A percentile compares a stretch with the other conserved stretches of the same genome.
Evolutionary conservation across 768 basidiomycete species (phyloP).

Genomic region (Symmetrospora coprosmae): DNA sequence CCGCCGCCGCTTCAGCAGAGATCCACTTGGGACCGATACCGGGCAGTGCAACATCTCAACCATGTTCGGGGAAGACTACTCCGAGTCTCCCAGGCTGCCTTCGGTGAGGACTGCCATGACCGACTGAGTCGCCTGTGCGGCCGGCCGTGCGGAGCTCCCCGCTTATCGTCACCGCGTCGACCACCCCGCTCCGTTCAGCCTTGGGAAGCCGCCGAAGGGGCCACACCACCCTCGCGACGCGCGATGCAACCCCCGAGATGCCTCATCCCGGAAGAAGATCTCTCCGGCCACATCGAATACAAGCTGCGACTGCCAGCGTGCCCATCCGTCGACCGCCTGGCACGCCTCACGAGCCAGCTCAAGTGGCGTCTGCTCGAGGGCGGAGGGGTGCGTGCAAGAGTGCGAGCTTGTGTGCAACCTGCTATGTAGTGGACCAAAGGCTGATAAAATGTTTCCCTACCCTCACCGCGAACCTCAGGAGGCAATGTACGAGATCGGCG

Average conservation of each 20-base stretch:
- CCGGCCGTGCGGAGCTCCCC: not conserved
- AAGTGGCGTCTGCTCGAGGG: conserved; percentile 86
- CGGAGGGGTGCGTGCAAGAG: conserved; percentile 53
- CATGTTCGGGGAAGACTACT: conserved; percentile 29
- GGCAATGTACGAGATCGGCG: conserved; percentile 65
- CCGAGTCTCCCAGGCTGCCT: conserved; percentile 26
- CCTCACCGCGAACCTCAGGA: too few species aligned
- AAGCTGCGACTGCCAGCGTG: conserved; percentile 25
- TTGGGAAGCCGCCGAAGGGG: not conserved
- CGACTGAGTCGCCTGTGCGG: not conserved
- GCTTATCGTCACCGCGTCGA: not conserved
- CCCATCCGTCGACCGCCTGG: conserved; percentile 36
- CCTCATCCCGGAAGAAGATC: conserved; percentile 25
- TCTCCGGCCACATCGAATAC: conserved; percentile 28
- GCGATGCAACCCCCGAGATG: conserved; percentile 3
- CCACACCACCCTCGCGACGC: not conserved
- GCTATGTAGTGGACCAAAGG: too few species aligned
- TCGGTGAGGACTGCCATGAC: too few species aligned
- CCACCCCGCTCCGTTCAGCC: not conserved
- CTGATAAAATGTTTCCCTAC: too few species aligned
- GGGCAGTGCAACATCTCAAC: not conserved
- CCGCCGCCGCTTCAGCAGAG: too few species aligned
- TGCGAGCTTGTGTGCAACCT: too few species aligned
- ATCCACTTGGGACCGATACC: too few species aligned
- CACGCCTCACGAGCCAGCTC: conserved; percentile 70